These are phyloP conservation scores for Pyronema domesticum DNA, from an alignment of 495 filamentous ascomycete genomes.

Conservation along the genomic window DNA sequence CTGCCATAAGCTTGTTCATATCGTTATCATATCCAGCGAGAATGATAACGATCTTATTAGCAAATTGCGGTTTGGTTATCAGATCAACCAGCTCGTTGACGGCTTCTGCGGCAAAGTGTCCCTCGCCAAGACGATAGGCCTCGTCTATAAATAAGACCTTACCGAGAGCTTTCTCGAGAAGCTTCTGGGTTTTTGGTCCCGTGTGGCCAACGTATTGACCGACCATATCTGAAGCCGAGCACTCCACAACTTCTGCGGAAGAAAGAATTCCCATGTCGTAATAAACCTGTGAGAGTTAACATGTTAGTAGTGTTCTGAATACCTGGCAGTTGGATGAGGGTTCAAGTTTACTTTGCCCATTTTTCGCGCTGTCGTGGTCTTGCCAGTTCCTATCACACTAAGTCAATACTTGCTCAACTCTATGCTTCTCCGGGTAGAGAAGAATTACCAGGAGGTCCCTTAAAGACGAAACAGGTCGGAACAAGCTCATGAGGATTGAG, in stretches of 20 bases:
- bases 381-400: conserved; percentile 41
- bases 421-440: neutral
- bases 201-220: conserved; percentile 38
- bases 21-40: conserved; percentile 57
- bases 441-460: conserved; percentile 40
- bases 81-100: conserved; percentile 58
- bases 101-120: conserved; percentile 47
- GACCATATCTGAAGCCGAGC: conserved; percentile 41
- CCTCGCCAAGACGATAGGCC: conserved; percentile 32
- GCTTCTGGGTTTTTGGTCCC: conserved; percentile 29
- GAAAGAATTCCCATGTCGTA: conserved; percentile 49
- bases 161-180: conserved; percentile 32
- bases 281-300: conserved; percentile 30
- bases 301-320: neutral
- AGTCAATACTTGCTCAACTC: neutral
- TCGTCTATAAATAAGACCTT: conserved; percentile 32
- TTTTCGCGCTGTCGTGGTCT: conserved; percentile 49
- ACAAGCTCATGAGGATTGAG: conserved; percentile 42
- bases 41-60: conserved; percentile 52
- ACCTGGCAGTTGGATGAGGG: neutral
- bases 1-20: conserved; percentile 50
- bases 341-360: conserved; percentile 36
- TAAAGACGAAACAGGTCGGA: conserved; percentile 46
- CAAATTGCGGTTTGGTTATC: conserved; percentile 45
- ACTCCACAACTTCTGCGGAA: conserved; percentile 35